Evolutionary conservation across 441 rosid genomes (phyloP).

Genomic region (Populus hybrid): DNA sequence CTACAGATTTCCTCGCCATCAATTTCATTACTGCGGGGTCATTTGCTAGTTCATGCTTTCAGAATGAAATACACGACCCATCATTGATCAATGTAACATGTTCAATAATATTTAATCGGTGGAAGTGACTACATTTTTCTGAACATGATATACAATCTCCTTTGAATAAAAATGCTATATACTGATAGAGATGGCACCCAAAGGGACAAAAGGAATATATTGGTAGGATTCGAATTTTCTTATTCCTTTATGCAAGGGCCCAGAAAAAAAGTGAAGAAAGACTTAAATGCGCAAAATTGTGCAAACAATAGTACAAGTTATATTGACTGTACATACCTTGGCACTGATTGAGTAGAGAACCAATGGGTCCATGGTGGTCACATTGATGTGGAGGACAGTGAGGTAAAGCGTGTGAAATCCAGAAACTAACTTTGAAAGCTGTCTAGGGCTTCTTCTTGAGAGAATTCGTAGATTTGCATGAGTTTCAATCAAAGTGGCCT

Average conservation of each 20-base stretch:
- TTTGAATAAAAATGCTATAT: neutral
- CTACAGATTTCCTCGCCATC: neutral
- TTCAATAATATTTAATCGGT: neutral
- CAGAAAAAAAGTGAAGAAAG: neutral
- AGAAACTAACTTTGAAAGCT: conserved; percentile 56
- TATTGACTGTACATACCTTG: conserved; percentile 45
- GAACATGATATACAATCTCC: neutral
- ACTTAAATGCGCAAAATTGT: neutral
- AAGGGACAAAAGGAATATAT: no score
- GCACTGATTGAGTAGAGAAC: conserved; percentile 80
- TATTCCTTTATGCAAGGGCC: neutral
- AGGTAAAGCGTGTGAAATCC: conserved; percentile 65
- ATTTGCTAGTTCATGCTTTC: neutral
- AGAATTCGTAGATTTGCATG: conserved; percentile 79
- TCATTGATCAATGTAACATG: neutral
- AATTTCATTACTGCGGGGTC: neutral
- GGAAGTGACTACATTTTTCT: neutral
- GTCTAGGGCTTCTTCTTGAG: conserved; percentile 44
- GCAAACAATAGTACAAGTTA: neutral
- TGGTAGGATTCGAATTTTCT: neutral
- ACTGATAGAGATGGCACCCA: neutral
- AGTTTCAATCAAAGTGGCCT: conserved; percentile 78
- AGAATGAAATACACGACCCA: neutral
- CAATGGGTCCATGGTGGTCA: conserved; percentile 52
- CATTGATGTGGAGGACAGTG: conserved; percentile 75